phyloP scores from a whole-genome alignment of 2,329 filamentous ascomycete species.

The Blastomyces emzantsi region DNA sequence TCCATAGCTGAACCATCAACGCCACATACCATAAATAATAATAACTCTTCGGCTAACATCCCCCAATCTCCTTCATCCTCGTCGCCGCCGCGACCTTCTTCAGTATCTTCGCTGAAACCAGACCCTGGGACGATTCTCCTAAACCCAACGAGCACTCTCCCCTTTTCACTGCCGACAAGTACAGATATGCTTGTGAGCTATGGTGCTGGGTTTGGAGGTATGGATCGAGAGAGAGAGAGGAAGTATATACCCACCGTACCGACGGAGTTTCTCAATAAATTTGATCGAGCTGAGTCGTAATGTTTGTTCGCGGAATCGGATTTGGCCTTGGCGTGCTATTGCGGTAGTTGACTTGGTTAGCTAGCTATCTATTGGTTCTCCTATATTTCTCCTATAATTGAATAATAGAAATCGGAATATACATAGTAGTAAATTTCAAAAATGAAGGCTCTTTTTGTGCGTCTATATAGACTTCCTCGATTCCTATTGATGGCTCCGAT shows the following conservation, averaged over 20 bases:
- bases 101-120: slow-evolving; percentile 13
- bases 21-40: neutral
- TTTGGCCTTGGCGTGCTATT: neutral
- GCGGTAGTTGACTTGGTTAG: neutral
- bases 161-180: slow-evolving; percentile 88
- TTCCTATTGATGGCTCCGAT: neutral
- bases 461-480: neutral
- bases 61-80: slow-evolving; percentile 21
- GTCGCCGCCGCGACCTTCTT: slow-evolving; percentile 18
- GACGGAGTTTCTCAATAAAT: slow-evolving; percentile 80
- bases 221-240: slow-evolving; percentile 81
- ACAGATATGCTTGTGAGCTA: slow-evolving; percentile 97
- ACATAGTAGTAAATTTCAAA: neutral
- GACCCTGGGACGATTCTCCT: slow-evolving; percentile 50
- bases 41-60: slow-evolving; percentile 16
- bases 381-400: neutral
- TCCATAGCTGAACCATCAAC: slow-evolving; percentile 13
- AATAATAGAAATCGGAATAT: neutral
- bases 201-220: slow-evolving; percentile 85
- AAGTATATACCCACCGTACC: slow-evolving; percentile 96
- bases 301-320: neutral
- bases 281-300: slow-evolving; percentile 49
- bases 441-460: neutral
- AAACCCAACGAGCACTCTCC: slow-evolving; percentile 84
- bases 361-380: neutral